Base-by-base conservation (phyloP, 2,329 filamentous ascomycete genomes). In the Claviceps sp. region DNA sequence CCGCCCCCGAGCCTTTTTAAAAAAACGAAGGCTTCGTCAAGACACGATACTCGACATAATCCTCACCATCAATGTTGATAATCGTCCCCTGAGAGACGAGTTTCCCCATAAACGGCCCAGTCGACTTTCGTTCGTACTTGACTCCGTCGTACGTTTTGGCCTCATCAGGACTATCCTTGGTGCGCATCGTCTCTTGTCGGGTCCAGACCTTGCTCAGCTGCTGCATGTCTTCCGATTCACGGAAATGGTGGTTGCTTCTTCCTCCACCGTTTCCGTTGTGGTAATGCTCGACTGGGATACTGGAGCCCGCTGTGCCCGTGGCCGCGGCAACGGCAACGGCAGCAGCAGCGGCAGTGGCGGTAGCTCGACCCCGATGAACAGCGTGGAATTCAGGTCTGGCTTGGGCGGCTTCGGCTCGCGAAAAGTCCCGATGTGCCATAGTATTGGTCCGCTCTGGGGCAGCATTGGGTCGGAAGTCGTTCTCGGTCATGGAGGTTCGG, bases 31-130 rank as follows among this genome's bases (percentile, higher is more conserved):
- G 78, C 65, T 81, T 83, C 1, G 77, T 82, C 26, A 84, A 71
- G 1, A 84, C 78, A 2, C 80, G 74, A 56, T 84, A 84, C 62
- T 84, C 81, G 37, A 84, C 79, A 54, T 80, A 84, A 56, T 84
- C 81, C 61, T 84, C 80, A 22, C 79, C 81, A 54, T 84, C 79
- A 54, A 84, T 84, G 47, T 69, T 81, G 58, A 84, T 74, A 22
- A 84, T 78, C 9, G 74, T 75, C 5, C 79, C 77, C 54, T 78
- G 73, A 47, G 77, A 80, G 34, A 81, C 79, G n/a, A 83, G 72
- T 61, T 82, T 81, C 24, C 79, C 80, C 55, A 74, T 70, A 54
- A 84, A 82, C 0, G 79, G 78, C 0, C 81, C 81, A 4, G 66
- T 79, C 36, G 72, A 63, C 65, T 81, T 82, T 51, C 79, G 74